Conservation (phyloP, 1,139 yeast species). For the Hansenula lynferdii region DNA sequence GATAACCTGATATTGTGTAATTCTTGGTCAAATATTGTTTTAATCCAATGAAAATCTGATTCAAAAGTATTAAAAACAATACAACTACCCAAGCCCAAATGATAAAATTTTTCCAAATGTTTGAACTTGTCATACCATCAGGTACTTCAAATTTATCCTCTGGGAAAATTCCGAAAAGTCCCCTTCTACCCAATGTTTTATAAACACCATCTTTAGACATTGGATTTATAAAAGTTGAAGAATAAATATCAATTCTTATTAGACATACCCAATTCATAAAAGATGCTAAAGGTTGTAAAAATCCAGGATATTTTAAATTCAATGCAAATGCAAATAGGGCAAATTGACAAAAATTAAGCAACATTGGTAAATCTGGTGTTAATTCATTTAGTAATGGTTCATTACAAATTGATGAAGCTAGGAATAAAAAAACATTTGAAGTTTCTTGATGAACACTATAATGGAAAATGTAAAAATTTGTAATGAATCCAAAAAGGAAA, state of each 20-base stretch:
- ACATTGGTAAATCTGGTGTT: constrained; percentile 50
- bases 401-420: constrained; percentile 60
- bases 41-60: constrained; percentile 5
- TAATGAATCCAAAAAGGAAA: constrained; percentile 36
- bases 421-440: constrained; percentile 48
- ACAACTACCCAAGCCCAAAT: constrained; percentile 26
- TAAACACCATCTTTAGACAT: constrained; percentile 19
- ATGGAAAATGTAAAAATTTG: constrained; percentile 33
- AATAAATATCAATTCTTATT: constrained; percentile 23
- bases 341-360: constrained; percentile 50
- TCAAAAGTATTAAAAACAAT: constrained; percentile 4
- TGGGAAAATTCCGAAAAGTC: constrained; percentile 8
- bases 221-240: constrained; percentile 7
- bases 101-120: constrained; percentile 41
- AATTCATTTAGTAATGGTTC: constrained; percentile 49
- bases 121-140: not conserved
- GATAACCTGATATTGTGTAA: constrained; percentile 2
- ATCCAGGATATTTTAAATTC: constrained; percentile 58
- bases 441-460: constrained; percentile 62
- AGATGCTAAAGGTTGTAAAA: constrained; percentile 50
- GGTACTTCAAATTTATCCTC: constrained; percentile 3
- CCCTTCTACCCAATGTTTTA: constrained; percentile 13
- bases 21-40: not conserved
- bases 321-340: constrained; percentile 54
- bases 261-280: constrained; percentile 34